Evolutionary conservation across 805 yeast genomes (phyloP).

Genomic region (Candida endomychidarum): DNA sequence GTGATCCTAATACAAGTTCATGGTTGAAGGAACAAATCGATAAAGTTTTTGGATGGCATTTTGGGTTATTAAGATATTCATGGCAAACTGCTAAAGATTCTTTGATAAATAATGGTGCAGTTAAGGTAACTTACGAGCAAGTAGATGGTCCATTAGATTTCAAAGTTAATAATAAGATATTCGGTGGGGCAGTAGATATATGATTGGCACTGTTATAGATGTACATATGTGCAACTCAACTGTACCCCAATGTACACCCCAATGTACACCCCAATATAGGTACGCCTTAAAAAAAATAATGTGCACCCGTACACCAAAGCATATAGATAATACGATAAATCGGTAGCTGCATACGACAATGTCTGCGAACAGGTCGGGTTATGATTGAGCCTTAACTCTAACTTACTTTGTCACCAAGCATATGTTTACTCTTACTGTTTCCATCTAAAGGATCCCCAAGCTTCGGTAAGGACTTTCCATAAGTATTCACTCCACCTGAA

Average conservation of each 20-base stretch:
- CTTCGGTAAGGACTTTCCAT: no score
- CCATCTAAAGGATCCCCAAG: no score
- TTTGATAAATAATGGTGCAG: slow-evolving; percentile 51
- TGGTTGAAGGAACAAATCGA: slow-evolving; percentile 72
- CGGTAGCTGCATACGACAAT: slow-evolving; percentile 6
- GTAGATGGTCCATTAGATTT: slow-evolving; percentile 20
- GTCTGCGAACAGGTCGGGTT: slow-evolving; percentile 3
- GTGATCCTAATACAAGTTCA: slow-evolving; percentile 80
- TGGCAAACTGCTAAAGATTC: slow-evolving; percentile 93
- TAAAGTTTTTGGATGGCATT: slow-evolving; percentile 83
- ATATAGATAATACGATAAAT: background rate
- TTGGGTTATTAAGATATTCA: slow-evolving; percentile 71
- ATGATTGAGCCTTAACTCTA: slow-evolving; percentile 3
- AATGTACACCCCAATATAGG: no score
- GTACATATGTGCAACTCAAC: no score
- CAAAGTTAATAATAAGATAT: slow-evolving; percentile 1
- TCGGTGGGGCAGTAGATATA: slow-evolving; percentile 4
- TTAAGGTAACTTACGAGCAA: slow-evolving; percentile 62
- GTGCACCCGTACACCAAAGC: no score
- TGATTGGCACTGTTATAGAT: no score
- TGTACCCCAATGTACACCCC: no score
- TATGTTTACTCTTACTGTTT: background rate
- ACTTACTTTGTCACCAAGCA: no score
- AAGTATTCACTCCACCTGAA: background rate
- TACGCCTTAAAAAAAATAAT: no score